A percentile compares a stretch with the other conserved stretches of the same genome.
These are phyloP conservation scores for Dysphania ambrosioides DNA, from an alignment of 148 eudicot genomes.

Conservation along the genomic window DNA sequence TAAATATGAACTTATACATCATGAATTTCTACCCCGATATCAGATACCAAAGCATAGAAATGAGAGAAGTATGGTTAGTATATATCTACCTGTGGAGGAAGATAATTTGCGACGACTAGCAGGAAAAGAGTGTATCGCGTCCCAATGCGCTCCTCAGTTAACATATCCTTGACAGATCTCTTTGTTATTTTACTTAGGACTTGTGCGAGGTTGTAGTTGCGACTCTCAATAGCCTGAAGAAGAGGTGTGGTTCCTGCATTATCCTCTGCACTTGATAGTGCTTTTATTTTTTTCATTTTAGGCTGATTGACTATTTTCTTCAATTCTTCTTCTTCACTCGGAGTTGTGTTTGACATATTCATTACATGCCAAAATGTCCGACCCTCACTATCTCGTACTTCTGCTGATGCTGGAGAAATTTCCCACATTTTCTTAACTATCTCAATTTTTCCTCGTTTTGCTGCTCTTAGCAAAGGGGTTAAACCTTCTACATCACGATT, in stretches of 20 bases:
- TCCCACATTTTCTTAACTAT: background rate
- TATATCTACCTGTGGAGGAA: background rate
- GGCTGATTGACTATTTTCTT: background rate
- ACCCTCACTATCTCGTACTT: background rate
- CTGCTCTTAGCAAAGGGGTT: slow-evolving; percentile 13
- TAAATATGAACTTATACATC: no score
- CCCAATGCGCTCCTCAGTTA: no score
- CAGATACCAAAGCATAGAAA: no score
- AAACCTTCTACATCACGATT: background rate
- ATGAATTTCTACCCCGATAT: no score
- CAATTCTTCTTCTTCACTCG: background rate
- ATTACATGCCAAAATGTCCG: slow-evolving; percentile 5
- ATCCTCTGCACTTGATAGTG: background rate
- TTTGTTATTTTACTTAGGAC: background rate
- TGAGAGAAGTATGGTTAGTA: no score
- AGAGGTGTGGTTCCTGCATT: background rate
- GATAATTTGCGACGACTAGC: background rate
- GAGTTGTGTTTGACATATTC: background rate
- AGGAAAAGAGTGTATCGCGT: background rate
- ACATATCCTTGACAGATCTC: background rate
- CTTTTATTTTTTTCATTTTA: background rate
- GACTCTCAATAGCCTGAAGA: background rate
- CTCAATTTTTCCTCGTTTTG: background rate
- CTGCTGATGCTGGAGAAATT: slow-evolving; percentile 7
- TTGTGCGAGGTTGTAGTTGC: background rate